Conservation (phyloP, 495 filamentous ascomycete genomes). For the Daldinia childiae region DNA sequence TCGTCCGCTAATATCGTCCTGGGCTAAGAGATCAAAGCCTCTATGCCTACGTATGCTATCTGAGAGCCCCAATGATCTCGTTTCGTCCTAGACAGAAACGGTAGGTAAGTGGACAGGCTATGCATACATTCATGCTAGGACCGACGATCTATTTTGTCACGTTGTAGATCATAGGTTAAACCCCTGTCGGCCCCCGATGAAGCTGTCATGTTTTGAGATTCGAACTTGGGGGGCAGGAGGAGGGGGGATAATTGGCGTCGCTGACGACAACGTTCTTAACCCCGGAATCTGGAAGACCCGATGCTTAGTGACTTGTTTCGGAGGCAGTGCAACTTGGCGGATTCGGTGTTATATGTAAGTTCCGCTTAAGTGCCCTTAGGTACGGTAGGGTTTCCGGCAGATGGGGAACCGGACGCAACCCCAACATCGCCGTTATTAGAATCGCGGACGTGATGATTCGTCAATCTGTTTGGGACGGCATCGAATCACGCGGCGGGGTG, state of each 20-base stretch:
- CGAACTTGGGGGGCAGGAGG: not conserved
- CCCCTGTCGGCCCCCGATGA: too few species aligned
- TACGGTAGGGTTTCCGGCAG: slow-evolving; percentile 14
- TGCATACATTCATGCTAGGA: not conserved
- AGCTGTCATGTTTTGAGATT: too few species aligned
- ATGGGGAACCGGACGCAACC: slow-evolving; percentile 11
- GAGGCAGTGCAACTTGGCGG: slow-evolving; percentile 29
- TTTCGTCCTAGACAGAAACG: slow-evolving; percentile 1
- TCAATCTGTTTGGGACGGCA: not conserved
- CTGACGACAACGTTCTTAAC: slow-evolving; percentile 19
- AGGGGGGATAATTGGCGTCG: not conserved
- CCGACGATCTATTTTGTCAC: slow-evolving; percentile 7
- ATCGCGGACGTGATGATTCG: slow-evolving; percentile 28
- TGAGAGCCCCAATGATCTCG: not conserved
- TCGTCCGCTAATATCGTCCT: not conserved
- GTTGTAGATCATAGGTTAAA: not conserved
- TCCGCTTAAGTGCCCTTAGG: not conserved
- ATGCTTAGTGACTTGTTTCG: slow-evolving; percentile 10
- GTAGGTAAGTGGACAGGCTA: not conserved
- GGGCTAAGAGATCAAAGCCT: slow-evolving; percentile 13
- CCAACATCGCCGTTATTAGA: slow-evolving; percentile 26
- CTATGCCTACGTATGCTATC: slow-evolving; percentile 1
- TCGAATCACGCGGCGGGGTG: not conserved
- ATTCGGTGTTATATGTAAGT: not conserved
- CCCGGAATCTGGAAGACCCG: not conserved